These are phyloP conservation scores for Torulaspora globosa DNA, from an alignment of 1,139 yeast species.

Conservation along the genomic window DNA sequence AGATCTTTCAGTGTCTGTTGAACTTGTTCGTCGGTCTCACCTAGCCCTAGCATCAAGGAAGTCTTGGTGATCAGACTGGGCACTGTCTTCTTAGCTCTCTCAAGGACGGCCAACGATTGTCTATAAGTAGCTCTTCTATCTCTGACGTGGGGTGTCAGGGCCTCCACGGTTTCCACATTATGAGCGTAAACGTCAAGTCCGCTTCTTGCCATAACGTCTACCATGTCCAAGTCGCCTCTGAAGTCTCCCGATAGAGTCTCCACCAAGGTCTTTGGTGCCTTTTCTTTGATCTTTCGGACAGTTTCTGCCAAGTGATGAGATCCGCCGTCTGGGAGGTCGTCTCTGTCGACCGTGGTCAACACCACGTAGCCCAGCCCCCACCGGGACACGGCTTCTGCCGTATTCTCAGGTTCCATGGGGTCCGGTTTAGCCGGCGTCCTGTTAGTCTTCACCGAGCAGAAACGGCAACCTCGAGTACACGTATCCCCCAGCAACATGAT, in stretches of 20 bases:
- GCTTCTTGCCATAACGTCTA: conserved; percentile 69
- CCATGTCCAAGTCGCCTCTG: conserved; percentile 82
- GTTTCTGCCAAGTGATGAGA: conserved; percentile 87
- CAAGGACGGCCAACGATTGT: conserved; percentile 74
- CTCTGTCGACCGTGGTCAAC: conserved; percentile 95
- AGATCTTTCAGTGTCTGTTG: conserved; percentile 70
- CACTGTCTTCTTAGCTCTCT: conserved; percentile 72
- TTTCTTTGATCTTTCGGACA: conserved; percentile 73
- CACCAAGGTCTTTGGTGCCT: conserved; percentile 86
- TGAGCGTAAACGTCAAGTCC: conserved; percentile 98
- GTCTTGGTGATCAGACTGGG: conserved; percentile 85
- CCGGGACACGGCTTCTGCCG: conserved; percentile 94
- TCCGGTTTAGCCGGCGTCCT: conserved; percentile 85
- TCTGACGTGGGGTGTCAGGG: conserved; percentile 86
- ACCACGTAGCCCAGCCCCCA: conserved; percentile 99
- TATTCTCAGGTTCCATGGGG: conserved; percentile 94
- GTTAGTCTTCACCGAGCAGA: conserved; percentile 93
- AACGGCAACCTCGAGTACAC: conserved; percentile 96
- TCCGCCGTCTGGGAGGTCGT: conserved; percentile 92
- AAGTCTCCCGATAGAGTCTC: conserved; percentile 96
- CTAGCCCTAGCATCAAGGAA: conserved; percentile 93
- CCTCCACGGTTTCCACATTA: conserved; percentile 95
- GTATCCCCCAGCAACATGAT: conserved; percentile 98
- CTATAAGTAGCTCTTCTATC: conserved; percentile 95
- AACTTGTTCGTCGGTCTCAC: conserved; percentile 90